Evolutionary conservation across 164 flowering plant genomes (phyloP).

Genomic region (Stephania yunnanensis): DNA sequence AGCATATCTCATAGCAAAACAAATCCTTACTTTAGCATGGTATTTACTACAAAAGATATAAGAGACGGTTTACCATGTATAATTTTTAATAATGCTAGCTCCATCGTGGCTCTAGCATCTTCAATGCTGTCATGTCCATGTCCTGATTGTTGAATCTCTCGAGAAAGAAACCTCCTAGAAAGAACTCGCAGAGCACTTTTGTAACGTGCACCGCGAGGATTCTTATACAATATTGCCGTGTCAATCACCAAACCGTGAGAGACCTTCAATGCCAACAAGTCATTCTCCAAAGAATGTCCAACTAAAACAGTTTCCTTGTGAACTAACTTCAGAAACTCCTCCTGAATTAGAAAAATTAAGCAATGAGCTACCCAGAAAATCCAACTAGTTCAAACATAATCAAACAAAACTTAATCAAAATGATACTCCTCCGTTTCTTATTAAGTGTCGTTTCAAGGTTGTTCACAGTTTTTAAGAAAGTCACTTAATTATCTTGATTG

Average conservation of each 20-base stretch:
- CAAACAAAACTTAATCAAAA: neutral
- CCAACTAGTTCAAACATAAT: neutral
- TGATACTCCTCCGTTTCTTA: neutral
- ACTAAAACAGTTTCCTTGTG: constrained; percentile 80
- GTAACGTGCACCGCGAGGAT: constrained; percentile 63
- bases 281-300: constrained; percentile 98
- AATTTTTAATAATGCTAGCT: constrained; percentile 75
- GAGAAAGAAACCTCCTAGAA: constrained; percentile 65
- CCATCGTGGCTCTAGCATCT: constrained; percentile 97
- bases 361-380: constrained; percentile 10
- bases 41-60: neutral
- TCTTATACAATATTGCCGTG: constrained; percentile 82
- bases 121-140: constrained; percentile 92
- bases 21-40: neutral
- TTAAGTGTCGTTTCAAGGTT: too few species aligned
- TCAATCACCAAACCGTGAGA: constrained; percentile 76
- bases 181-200: constrained; percentile 85
- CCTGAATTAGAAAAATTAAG: constrained; percentile 43
- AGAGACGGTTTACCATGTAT: constrained; percentile 54
- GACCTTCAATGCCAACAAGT: constrained; percentile 77
- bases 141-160: constrained; percentile 74
- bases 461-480: too few species aligned
- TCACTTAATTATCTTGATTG: too few species aligned
- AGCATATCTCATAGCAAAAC: neutral
- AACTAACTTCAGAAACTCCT: constrained; percentile 75